Conservation (phyloP, 805 yeast species). For the Hanseniaspora lindneri region DNA sequence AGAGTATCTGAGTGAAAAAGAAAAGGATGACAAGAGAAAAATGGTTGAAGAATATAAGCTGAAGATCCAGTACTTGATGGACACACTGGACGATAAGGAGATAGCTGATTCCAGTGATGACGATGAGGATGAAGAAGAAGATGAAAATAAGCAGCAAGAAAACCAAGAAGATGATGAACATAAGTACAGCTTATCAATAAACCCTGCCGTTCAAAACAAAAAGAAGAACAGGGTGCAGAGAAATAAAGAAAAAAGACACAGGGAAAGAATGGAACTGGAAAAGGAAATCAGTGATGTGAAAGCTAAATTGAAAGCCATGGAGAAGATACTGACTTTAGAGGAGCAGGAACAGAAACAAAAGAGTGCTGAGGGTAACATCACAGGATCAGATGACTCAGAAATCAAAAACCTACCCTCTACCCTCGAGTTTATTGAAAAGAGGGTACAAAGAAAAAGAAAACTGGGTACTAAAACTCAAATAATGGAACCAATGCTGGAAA, state of each 20-base stretch:
- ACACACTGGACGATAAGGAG: constrained; percentile 48
- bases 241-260: constrained; percentile 53
- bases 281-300: constrained; percentile 48
- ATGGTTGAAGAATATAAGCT: constrained; percentile 51
- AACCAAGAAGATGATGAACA: constrained; percentile 29
- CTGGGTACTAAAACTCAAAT: constrained; percentile 39
- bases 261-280: constrained; percentile 47
- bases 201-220: constrained; percentile 54
- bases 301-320: constrained; percentile 47
- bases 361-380: constrained; percentile 13
- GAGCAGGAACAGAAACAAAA: constrained; percentile 21
- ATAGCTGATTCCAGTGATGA: constrained; percentile 35
- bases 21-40: constrained; percentile 51
- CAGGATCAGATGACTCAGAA: constrained; percentile 21
- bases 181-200: constrained; percentile 56
- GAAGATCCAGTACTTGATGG: constrained; percentile 54
- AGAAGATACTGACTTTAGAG: constrained; percentile 30
- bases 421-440: constrained; percentile 25
- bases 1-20: constrained; percentile 56
- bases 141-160: constrained; percentile 24
- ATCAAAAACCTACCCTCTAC: constrained; percentile 14
- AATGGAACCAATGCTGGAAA: constrained; percentile 43
- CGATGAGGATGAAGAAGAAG: constrained; percentile 30
- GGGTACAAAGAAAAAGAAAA: constrained; percentile 29
- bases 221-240: constrained; percentile 70